A percentile compares a stretch with the other conserved stretches of the same genome.
Conservation (phyloP, 768 basidiomycete species). For the Gelatoporia subvermispora region DNA sequence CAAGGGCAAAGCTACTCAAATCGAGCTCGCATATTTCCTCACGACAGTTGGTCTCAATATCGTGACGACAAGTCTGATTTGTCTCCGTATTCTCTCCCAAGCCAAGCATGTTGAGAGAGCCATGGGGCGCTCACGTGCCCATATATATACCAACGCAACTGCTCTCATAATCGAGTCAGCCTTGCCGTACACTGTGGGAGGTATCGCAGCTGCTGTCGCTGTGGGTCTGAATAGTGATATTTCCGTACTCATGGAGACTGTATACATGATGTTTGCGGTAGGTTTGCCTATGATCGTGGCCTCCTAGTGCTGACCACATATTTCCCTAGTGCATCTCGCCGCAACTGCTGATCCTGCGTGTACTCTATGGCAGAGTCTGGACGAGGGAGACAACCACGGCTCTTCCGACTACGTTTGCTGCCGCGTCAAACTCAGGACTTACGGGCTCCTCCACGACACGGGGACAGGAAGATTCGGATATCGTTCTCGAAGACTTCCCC, state of each 20-base stretch:
- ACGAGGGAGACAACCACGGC: constrained; percentile 5
- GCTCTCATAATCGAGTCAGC: constrained; percentile 35
- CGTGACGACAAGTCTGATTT: constrained; percentile 31
- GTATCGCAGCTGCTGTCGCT: constrained; percentile 31
- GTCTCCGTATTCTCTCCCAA: constrained; percentile 23
- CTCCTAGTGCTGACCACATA: no score
- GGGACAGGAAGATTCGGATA: no score
- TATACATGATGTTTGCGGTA: constrained; percentile 36
- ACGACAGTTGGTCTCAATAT: constrained; percentile 35
- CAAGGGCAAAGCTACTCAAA: constrained; percentile 28
- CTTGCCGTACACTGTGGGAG: constrained; percentile 31
- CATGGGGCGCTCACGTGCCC: no score
- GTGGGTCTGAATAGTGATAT: constrained; percentile 27
- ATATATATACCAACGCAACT: constrained; percentile 26
- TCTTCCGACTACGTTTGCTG: neutral
- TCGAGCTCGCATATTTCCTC: constrained; percentile 32
- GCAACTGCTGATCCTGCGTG: constrained; percentile 13
- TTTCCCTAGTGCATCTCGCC: constrained; percentile 6
- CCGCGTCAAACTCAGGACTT: no score
- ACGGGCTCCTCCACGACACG: neutral
- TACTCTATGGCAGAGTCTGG: constrained; percentile 12
- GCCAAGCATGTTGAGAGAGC: no score
- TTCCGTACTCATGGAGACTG: constrained; percentile 30
- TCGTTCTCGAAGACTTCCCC: no score
- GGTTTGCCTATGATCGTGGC: no score